These are phyloP conservation scores for Nicotiana obtusifolia DNA, from an alignment of 257 asterid genomes.

Conservation along the genomic window DNA sequence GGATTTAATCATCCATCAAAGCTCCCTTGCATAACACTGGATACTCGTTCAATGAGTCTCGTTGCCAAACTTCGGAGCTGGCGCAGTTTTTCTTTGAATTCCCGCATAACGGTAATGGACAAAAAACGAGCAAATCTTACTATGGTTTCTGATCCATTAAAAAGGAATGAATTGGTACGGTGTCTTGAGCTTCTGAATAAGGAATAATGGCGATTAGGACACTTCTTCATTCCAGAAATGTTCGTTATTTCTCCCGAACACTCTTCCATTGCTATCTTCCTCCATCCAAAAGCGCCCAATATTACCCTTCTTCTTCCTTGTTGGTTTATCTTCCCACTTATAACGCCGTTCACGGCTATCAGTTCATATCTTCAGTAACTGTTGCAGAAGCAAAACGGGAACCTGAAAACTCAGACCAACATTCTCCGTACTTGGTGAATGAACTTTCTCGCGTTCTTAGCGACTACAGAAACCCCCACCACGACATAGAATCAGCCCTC, in stretches of 20 bases:
- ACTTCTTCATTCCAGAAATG: background rate
- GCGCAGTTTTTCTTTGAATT: background rate
- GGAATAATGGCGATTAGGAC: constrained; percentile 33
- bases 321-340: background rate
- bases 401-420: constrained; percentile 11
- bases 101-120: background rate
- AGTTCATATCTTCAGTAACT: constrained; percentile 21
- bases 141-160: background rate
- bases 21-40: background rate
- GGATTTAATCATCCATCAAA: background rate
- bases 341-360: constrained; percentile 9
- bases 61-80: background rate
- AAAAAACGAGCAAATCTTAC: background rate
- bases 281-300: constrained; percentile 2
- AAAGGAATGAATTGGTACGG: background rate
- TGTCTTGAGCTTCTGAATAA: background rate
- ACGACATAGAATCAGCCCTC: constrained; percentile 81
- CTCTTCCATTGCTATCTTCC: constrained; percentile 16
- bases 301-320: background rate
- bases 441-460: constrained; percentile 80
- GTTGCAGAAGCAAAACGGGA: constrained; percentile 8
- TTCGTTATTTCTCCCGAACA: background rate
- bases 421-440: constrained; percentile 47
- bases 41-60: background rate
- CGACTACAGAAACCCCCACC: constrained; percentile 70